Evolutionary conservation across 352 stramenopile species (phyloP).

Genomic region (Phytopythium litorale): DNA sequence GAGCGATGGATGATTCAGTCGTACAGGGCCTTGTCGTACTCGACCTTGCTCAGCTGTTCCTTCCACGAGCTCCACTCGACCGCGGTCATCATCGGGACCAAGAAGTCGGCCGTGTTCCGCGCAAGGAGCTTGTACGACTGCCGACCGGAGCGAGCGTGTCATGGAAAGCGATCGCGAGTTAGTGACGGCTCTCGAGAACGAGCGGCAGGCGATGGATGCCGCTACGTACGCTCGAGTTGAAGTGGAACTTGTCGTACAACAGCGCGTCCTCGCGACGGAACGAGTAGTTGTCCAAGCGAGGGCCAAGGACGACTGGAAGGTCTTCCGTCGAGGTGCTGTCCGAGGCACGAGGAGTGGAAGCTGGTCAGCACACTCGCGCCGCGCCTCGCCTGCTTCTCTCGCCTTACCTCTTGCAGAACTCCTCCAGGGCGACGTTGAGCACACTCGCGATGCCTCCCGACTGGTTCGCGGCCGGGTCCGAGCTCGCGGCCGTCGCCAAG

Average conservation of each 20-base stretch:
- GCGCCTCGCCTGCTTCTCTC: neutral
- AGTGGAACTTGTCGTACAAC: constrained; percentile 72
- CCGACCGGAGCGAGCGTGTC: constrained; percentile 1
- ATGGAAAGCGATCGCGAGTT: neutral
- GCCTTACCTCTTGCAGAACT: constrained; percentile 71
- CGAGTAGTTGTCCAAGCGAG: constrained; percentile 68
- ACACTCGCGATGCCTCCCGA: constrained; percentile 11
- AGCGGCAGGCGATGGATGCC: neutral
- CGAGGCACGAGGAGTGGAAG: neutral
- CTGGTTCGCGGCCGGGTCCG: constrained; percentile 19
- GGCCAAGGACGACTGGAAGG: constrained; percentile 57
- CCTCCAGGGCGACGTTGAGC: constrained; percentile 65
- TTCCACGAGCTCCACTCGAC: constrained; percentile 86
- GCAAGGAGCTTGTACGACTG: constrained; percentile 79
- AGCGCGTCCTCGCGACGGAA: constrained; percentile 60
- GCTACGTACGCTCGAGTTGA: constrained; percentile 70
- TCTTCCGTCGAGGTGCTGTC: constrained; percentile 63
- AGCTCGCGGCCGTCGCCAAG: constrained; percentile 53
- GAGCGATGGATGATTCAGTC: constrained; percentile 29
- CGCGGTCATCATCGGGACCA: constrained; percentile 78
- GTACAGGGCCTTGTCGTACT: constrained; percentile 78
- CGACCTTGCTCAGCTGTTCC: constrained; percentile 63
- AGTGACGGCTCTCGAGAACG: neutral
- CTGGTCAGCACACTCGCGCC: neutral
- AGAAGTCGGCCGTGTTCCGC: constrained; percentile 68